Evolutionary conservation across 345 rosid species (phyloP).

Genomic region (Bretschneidera sinensis): DNA sequence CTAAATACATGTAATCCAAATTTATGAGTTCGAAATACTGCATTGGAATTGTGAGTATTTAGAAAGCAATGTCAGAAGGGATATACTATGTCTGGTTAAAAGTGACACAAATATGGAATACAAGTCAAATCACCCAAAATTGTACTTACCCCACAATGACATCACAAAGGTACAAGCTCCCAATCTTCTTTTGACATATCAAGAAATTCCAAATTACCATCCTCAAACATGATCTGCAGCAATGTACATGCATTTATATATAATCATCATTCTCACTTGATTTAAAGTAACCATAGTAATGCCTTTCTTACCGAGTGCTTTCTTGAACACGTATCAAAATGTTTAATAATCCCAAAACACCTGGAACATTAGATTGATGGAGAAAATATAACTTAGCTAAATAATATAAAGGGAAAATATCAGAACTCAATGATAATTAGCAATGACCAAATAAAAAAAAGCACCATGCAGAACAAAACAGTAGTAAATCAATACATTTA

Average conservation of each 20-base stretch:
- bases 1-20: no score
- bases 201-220: conserved; percentile 49
- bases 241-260: conserved; percentile 1
- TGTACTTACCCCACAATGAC: neutral
- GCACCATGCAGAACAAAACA: no score
- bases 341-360: conserved; percentile 58
- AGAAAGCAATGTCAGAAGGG: neutral
- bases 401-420: neutral
- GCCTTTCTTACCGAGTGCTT: conserved; percentile 53
- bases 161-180: conserved; percentile 46
- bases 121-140: neutral
- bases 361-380: conserved; percentile 32
- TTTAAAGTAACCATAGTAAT: conserved; percentile 4
- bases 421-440: neutral
- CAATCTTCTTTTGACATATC: conserved; percentile 73
- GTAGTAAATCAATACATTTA: no score
- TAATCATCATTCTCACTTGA: conserved; percentile 1
- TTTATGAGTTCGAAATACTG: no score
- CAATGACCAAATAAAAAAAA: no score
- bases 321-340: conserved; percentile 53
- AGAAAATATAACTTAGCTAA: neutral
- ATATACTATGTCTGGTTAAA: no score
- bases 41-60: no score
- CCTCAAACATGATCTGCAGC: conserved; percentile 73
- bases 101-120: neutral